Evolutionary conservation across 2,329 filamentous ascomycete genomes (phyloP), one percentile per base, ranked within the genome.

Genomic region (Graphiopsis chlorocephala): DNA sequence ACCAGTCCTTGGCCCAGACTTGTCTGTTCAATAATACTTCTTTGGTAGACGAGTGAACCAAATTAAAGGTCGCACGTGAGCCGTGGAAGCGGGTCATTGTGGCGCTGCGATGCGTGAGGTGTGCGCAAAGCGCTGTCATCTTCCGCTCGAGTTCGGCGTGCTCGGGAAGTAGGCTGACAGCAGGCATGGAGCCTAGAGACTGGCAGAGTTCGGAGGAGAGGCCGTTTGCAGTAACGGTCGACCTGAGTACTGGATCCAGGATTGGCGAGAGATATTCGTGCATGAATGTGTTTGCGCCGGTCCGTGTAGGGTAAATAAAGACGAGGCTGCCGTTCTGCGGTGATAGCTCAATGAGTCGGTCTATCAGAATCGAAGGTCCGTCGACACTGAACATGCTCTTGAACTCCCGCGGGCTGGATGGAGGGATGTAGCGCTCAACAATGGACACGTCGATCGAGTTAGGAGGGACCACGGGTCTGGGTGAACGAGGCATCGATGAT

Each of bases 391-490:
- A 88, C 71, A 89, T 82, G 67, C 86, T 83, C 33, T 78, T 75
- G 65, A 86, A 87, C 71, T 89, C 87, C 68, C 85, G 81, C 0
- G 77, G 72, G 25, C 82, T 86, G 0, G 85, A 82, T 2, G 87
- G 86, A 20, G 87, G 87, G n/a, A 89, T 85, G 73, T 87, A 89
- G 42, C 87, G 83, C 75, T 89, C 87, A 4, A 89, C 80, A 14
- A 88, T 79, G 1, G 86, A 85, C 47, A 88, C 78, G 63, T 88
- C 82, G 66, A 88, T 84, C 58, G 83, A 86, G 20, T 81, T 82
- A 0, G 86, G 86, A 6, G 85, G 83, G 1, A 88, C 86, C 50
- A 88, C 81, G 2, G 85, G 85, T 63, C 82, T 78, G 12, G 85
- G 85, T 14, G 81, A 83, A 50, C 82, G 79, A 10, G 83, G 79